These are phyloP conservation scores for Circinella minor DNA, from an alignment of 371 early-diverging fungal species.

Conservation along the genomic window DNA sequence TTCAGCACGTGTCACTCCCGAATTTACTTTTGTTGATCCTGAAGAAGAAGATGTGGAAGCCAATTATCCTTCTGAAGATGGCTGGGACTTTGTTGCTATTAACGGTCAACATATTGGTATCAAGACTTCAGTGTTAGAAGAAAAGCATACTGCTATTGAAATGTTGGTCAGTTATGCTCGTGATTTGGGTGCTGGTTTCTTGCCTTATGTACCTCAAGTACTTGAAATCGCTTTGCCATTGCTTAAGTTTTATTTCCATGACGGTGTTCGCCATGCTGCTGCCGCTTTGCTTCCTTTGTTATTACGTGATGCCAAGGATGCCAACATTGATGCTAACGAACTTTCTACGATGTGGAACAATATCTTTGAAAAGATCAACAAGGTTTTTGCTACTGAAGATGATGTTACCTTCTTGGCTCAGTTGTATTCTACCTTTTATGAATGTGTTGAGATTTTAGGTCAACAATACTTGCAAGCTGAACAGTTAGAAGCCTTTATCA, in stretches of 20 bases:
- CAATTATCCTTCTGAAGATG: slow-evolving; percentile 90
- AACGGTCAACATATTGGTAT: slow-evolving; percentile 94
- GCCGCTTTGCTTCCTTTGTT: slow-evolving; percentile 84
- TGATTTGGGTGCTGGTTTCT: slow-evolving; percentile 89
- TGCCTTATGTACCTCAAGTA: slow-evolving; percentile 79
- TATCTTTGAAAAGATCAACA: slow-evolving; percentile 70
- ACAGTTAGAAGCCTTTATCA: slow-evolving; percentile 69
- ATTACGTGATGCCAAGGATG: slow-evolving; percentile 67
- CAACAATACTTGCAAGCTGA: slow-evolving; percentile 64
- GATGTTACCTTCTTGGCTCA: slow-evolving; percentile 82
- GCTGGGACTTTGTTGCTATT: slow-evolving; percentile 92
- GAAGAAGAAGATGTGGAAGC: slow-evolving; percentile 85
- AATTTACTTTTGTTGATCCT: slow-evolving; percentile 86
- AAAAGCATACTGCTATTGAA: slow-evolving; percentile 96
- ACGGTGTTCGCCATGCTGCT: slow-evolving; percentile 92
- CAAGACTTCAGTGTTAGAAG: slow-evolving; percentile 93
- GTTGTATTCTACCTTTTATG: slow-evolving; percentile 77
- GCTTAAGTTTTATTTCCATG: slow-evolving; percentile 95
- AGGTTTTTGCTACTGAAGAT: slow-evolving; percentile 72
- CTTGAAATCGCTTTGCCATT: slow-evolving; percentile 87
- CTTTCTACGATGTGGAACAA: slow-evolving; percentile 66
- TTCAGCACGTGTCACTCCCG: slow-evolving; percentile 89
- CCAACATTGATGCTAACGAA: slow-evolving; percentile 46
- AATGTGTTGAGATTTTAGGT: slow-evolving; percentile 73
- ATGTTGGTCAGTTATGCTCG: slow-evolving; percentile 95